Evolutionary conservation across 441 rosid genomes (phyloP), one percentile per base, ranked within the genome.

Genomic region (Caryocar brasiliense): DNA sequence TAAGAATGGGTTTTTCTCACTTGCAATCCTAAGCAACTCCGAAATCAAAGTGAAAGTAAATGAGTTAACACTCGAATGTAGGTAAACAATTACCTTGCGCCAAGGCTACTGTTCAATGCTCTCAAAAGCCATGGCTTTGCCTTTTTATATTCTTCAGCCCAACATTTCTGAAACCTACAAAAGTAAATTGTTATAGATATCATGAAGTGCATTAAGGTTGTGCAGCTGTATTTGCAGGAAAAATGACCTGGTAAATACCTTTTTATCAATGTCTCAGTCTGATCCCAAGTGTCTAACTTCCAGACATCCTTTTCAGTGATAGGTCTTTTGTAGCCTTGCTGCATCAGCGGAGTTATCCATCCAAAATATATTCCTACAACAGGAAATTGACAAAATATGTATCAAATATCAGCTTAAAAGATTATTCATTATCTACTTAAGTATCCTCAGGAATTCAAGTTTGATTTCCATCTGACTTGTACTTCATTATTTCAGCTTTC

Each of bases 251-350:
- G 37, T 51, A 2, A 83, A 26, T 34, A 93, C 97, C 67, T 93
- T 51, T 62, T 67, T 24, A 64, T 69, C 46, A 84, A 74, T 58
- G 70, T 86, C 64, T 89, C 84, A 6, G 96, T 77, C 64, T 35
- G 75, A 77, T 93, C 99, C 96, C 97, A 93, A 24, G 73, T 80
- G 72, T 86, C 99, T 61, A 93, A 68, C 62, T 86, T 77, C 99
- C 96, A 93, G 14, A 86, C 85, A 71, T 89, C 96, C 73, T 72
- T 84, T 65, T 89, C 99, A 7, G 85, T 89, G 45, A 93, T 71
- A 5, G 96, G 96, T 59, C 72, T 84, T 70, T 40, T 82, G 60
- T 77, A 78, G 27, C 96, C 96, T 74, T 65, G 75, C 75, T 74
- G 64, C 97, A 93, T 79, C 34, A 89, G 84, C 19, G 96, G 95